A percentile compares a stretch with the other conserved stretches of the same genome.
Conservation (phyloP, 1,284 basidiomycete species). For the Pyrrhoderma lamaoense region DNA sequence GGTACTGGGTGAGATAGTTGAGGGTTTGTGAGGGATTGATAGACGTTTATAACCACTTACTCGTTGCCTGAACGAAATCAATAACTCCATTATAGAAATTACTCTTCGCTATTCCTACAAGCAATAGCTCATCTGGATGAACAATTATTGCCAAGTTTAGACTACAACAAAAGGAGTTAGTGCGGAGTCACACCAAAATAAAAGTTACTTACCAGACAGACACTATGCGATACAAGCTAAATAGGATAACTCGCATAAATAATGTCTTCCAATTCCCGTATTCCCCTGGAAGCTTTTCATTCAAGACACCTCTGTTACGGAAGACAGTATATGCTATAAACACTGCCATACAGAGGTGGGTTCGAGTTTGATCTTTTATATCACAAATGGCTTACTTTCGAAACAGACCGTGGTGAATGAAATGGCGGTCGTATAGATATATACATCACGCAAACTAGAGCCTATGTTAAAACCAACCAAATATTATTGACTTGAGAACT, state of each 20-base stretch:
- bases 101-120: conserved; percentile 13
- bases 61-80: conserved; percentile 15
- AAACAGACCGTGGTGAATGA: conserved; percentile 13
- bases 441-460: conserved; percentile 6
- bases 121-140: conserved; percentile 16
- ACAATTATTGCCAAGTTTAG: conserved; percentile 13
- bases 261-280: conserved; percentile 5
- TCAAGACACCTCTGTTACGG: not conserved
- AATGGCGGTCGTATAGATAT: conserved; percentile 5
- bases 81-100: conserved; percentile 18
- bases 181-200: not conserved
- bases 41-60: not conserved
- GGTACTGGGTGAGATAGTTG: conserved; percentile 9
- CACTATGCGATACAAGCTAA: conserved; percentile 15
- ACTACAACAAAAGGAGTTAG: conserved; percentile 1
- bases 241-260: conserved; percentile 14
- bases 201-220: conserved; percentile 7
- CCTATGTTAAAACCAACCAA: not conserved
- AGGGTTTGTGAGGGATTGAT: not conserved
- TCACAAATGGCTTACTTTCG: conserved; percentile 9
- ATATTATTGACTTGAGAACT: not conserved
- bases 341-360: not conserved
- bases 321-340: conserved; percentile 7
- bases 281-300: not conserved
- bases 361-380: not conserved